Conservation (phyloP, 768 basidiomycete genomes). For the Russula brevipes region DNA sequence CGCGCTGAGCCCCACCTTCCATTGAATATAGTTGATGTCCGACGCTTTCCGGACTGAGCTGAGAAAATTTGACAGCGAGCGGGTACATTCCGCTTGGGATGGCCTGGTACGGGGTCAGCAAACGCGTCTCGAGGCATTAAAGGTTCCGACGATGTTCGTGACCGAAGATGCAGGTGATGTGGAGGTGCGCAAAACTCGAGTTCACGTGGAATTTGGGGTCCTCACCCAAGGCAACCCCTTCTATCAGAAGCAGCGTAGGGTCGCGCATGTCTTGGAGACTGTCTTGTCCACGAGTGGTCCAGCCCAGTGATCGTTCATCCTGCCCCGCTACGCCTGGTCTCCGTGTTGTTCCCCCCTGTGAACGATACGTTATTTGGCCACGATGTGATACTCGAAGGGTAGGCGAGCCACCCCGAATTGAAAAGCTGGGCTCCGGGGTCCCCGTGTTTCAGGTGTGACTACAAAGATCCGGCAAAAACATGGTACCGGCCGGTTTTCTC, state of each 20-base stretch:
- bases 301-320: slow-evolving; percentile 10
- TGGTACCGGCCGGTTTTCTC: background rate
- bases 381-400: background rate
- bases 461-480: background rate
- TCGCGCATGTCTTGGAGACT: slow-evolving; percentile 65
- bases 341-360: background rate
- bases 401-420: slow-evolving; percentile 1
- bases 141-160: slow-evolving; percentile 68
- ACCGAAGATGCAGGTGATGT: slow-evolving; percentile 45
- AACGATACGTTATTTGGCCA: background rate
- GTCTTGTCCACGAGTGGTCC: slow-evolving; percentile 32
- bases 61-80: slow-evolving; percentile 60
- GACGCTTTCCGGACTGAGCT: slow-evolving; percentile 62
- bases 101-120: slow-evolving; percentile 70
- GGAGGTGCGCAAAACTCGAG: slow-evolving; percentile 44
- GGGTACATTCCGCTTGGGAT: slow-evolving; percentile 72
- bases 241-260: slow-evolving; percentile 57
- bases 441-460: background rate
- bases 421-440: slow-evolving; percentile 1
- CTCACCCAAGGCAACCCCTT: slow-evolving; percentile 2
- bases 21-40: slow-evolving; percentile 50
- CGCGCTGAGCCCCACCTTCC: slow-evolving; percentile 16
- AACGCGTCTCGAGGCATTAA: slow-evolving; percentile 48
- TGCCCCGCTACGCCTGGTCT: background rate
- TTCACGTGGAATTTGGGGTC: slow-evolving; percentile 1